Conservation (phyloP, 2,329 filamentous ascomycete genomes). For the Xylaria sp. region DNA sequence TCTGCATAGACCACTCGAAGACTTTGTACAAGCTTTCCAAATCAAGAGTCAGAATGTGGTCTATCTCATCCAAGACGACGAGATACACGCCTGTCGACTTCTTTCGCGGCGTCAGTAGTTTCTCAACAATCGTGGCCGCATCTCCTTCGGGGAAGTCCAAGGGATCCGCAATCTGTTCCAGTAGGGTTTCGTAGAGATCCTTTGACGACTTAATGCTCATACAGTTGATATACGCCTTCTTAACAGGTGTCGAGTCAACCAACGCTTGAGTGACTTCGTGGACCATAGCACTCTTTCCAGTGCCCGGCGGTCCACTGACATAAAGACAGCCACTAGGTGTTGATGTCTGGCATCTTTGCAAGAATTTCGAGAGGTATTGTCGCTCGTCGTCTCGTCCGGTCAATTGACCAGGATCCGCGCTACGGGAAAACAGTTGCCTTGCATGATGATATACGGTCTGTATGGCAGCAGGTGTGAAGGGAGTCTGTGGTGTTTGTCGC, state of each 20-base stretch:
- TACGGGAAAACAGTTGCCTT: constrained; percentile 84
- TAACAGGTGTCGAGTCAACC: constrained; percentile 58
- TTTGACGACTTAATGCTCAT: constrained; percentile 92
- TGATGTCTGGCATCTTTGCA: constrained; percentile 66
- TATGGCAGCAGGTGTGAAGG: constrained; percentile 68
- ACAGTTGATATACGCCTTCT: constrained; percentile 87
- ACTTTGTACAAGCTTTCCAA: constrained; percentile 87
- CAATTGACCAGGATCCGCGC: constrained; percentile 74
- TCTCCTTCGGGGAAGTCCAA: constrained; percentile 67
- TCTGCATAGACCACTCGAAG: constrained; percentile 94
- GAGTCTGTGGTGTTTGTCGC: constrained; percentile 78
- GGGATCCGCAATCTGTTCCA: constrained; percentile 70
- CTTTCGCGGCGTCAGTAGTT: constrained; percentile 71
- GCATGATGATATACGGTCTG: constrained; percentile 86
- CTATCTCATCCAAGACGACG: constrained; percentile 93
- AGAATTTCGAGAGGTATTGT: constrained; percentile 70
- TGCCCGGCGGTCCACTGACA: constrained; percentile 93
- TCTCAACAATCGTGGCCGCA: constrained; percentile 70
- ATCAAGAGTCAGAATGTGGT: constrained; percentile 88
- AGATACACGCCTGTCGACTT: constrained; percentile 67
- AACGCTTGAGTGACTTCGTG: constrained; percentile 74
- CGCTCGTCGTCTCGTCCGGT: constrained; percentile 77
- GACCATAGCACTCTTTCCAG: constrained; percentile 94
- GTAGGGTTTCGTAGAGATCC: constrained; percentile 81
- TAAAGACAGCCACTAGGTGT: constrained; percentile 82